Base-by-base conservation (phyloP, 208 protist genomes). In the Phytomonas sp. region DNA sequence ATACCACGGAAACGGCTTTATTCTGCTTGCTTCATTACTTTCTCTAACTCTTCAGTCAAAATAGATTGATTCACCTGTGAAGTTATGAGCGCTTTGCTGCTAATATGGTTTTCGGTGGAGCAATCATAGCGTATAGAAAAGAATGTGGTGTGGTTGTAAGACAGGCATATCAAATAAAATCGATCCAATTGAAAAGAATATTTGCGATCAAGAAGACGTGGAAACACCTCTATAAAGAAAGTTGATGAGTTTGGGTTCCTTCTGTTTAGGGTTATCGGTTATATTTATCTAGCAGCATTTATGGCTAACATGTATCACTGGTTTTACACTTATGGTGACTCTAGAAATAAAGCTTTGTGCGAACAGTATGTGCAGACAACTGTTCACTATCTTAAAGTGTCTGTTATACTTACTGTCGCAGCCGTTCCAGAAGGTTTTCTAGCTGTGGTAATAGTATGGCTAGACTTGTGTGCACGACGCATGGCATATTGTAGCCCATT, bases 361-460 rank as follows among this genome's bases (percentile, higher is more conserved):
- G 82, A 88, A 53, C 79, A 78, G 0, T 91, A 91, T 53, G 70
- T 90, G 31, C 72, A 87, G 68, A 80, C 89, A 1, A 76, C 68
- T 0, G 74, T 95, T 7, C 89, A 94, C 71, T 98, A 92, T 75
- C 88, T 99, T 43, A 99, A 98, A 68, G 96, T 99, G 53, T 98
- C 97, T 26, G 96, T 99, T 11, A 91, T 96, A 8, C 83, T 99
- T 15, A 98, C 96, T 28, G 98, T 99, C 1, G 98, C 98, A 23
- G 98, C 97, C 37, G 99, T 99, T 67, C 98, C 98, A 23, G 98
- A 99, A 81, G 98, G 98, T 40, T 89, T 99, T 8, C 97, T 97
- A 11, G 95, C 97, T 28, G 95, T 98, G 9, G 93, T 99, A 20
- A 99, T 98, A 1, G 98, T 94, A 0, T 98, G 95, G 72, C 83